Evolutionary conservation across 805 yeast genomes (phyloP).

Genomic region (Candida sonorensis): DNA sequence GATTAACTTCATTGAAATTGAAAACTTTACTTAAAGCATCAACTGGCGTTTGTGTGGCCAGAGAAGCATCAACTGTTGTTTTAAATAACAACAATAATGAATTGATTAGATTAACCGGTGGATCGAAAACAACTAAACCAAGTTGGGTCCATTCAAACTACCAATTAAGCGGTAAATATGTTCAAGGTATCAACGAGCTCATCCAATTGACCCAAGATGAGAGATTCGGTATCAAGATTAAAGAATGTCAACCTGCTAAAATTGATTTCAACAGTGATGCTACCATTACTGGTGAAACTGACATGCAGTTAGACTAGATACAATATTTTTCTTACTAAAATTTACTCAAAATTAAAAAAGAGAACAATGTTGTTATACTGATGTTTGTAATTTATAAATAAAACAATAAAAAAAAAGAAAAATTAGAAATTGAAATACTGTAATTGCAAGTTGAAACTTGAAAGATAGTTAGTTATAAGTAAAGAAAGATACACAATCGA

Average conservation of each 20-base stretch:
- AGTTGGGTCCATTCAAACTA: conserved; percentile 83
- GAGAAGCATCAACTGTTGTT: conserved; percentile 74
- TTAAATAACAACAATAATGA: conserved; percentile 44
- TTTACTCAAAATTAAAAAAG: too few species aligned
- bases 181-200: conserved; percentile 45
- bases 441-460: too few species aligned
- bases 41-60: conserved; percentile 53
- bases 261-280: conserved; percentile 5
- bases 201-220: conserved; percentile 56
- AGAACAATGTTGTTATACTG: too few species aligned
- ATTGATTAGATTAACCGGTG: conserved; percentile 76
- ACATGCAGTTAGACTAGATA: conserved; percentile 5
- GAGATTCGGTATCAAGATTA: conserved; percentile 61
- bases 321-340: too few species aligned
- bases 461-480: too few species aligned
- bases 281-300: conserved; percentile 6
- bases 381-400: too few species aligned
- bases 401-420: too few species aligned
- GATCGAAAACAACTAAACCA: conserved; percentile 58
- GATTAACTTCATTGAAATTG: conserved; percentile 61
- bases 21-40: conserved; percentile 55
- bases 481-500: too few species aligned
- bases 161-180: conserved; percentile 46
- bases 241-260: conserved; percentile 56
- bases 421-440: too few species aligned